These are phyloP conservation scores for Tetrapisispora nanseiensis DNA, from an alignment of 805 yeast species.

Conservation along the genomic window DNA sequence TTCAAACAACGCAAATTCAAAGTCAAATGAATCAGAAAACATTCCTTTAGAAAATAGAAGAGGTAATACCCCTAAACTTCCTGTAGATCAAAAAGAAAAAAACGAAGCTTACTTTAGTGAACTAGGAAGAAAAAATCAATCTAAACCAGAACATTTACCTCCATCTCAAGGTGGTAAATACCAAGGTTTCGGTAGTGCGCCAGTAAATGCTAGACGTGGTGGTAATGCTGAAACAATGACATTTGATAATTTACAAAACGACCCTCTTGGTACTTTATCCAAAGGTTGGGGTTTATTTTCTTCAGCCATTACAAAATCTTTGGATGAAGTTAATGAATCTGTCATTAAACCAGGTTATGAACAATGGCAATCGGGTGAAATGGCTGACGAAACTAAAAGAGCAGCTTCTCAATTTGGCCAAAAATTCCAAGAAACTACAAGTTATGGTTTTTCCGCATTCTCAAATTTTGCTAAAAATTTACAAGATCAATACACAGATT, in stretches of 20 bases:
- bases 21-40: conserved; percentile 1
- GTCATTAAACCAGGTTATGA: conserved; percentile 88
- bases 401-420: conserved; percentile 98
- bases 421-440: conserved; percentile 81
- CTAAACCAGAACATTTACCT: conserved; percentile 67
- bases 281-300: conserved; percentile 95
- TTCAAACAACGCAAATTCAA: conserved; percentile 4
- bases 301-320: conserved; percentile 71
- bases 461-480: conserved; percentile 43
- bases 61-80: conserved; percentile 28
- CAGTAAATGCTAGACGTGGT: conserved; percentile 24
- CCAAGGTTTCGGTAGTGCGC: conserved; percentile 83
- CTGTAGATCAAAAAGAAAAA: conserved; percentile 38
- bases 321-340: conserved; percentile 73
- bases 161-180: conserved; percentile 94
- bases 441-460: conserved; percentile 61
- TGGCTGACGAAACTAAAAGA: conserved; percentile 70
- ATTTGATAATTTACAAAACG: conserved; percentile 60
- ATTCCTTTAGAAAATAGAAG: conserved; percentile 35
- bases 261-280: conserved; percentile 82
- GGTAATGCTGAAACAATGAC: conserved; percentile 34
- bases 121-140: conserved; percentile 61
- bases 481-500: conserved; percentile 27
- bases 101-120: conserved; percentile 78
- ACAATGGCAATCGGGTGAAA: conserved; percentile 61